Percentiles rank a stretch among this genome's conserved stretches.
These are phyloP conservation scores for Ophiostoma angusticollis DNA, from an alignment of 2,329 filamentous ascomycete genomes.

Conservation along the genomic window DNA sequence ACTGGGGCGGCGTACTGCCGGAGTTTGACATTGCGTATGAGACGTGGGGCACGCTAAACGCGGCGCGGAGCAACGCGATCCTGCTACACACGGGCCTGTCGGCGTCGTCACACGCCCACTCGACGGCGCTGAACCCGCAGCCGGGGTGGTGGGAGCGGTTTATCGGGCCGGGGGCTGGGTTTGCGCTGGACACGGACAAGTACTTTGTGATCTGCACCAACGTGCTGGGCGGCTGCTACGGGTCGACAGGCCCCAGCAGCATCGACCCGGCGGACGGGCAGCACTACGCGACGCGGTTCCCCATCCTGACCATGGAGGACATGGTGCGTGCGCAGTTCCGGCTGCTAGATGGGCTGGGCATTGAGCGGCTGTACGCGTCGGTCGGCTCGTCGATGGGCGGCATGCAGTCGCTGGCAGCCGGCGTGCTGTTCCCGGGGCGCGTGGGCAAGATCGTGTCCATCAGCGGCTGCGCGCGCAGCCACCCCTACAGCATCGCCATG, in stretches of 20 bases:
- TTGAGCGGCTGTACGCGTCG: slow-evolving; percentile 73
- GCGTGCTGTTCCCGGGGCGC: slow-evolving; percentile 67
- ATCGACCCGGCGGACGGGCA: slow-evolving; percentile 80
- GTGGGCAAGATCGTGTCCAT: slow-evolving; percentile 78
- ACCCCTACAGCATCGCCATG: slow-evolving; percentile 98
- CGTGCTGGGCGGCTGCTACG: slow-evolving; percentile 89
- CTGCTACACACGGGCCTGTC: slow-evolving; percentile 88
- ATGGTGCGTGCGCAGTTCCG: slow-evolving; percentile 96
- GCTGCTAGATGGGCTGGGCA: slow-evolving; percentile 65
- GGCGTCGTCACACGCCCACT: slow-evolving; percentile 93
- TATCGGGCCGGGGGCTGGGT: slow-evolving; percentile 62
- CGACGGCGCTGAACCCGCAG: slow-evolving; percentile 72
- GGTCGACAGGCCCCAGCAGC: slow-evolving; percentile 81
- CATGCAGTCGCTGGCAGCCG: slow-evolving; percentile 89
- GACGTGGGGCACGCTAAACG: slow-evolving; percentile 74
- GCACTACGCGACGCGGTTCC: slow-evolving; percentile 86
- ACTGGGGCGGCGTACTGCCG: slow-evolving; percentile 88
- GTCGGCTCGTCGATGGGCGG: slow-evolving; percentile 97
- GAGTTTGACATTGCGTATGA: slow-evolving; percentile 89
- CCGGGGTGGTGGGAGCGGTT: slow-evolving; percentile 99
- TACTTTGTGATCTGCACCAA: slow-evolving; percentile 96
- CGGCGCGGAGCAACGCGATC: slow-evolving; percentile 74
- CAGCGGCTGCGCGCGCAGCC: slow-evolving; percentile 83
- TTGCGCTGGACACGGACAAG: slow-evolving; percentile 74
- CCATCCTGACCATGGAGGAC: slow-evolving; percentile 88